Conservation (phyloP, 495 filamentous ascomycete genomes). For the Aeminium ludgeri region DNA sequence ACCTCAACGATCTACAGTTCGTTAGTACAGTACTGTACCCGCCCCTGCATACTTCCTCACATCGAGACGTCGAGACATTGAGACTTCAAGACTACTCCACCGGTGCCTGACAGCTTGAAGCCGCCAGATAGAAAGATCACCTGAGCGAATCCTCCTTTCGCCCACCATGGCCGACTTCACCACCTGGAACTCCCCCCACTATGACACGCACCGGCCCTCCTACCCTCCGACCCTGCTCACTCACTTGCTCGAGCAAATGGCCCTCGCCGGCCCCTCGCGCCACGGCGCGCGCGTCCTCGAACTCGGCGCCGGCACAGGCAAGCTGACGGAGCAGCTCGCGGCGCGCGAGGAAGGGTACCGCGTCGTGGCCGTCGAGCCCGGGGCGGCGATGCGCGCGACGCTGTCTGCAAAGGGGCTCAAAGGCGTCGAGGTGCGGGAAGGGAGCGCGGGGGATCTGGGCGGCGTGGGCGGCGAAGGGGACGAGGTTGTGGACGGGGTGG, state of each 20-base stretch:
- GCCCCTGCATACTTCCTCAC: no score
- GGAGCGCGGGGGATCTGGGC: conserved; percentile 36
- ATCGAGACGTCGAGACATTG: no score
- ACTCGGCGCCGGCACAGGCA: conserved; percentile 48
- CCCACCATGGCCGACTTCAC: no score
- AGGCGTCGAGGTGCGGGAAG: conserved; percentile 34
- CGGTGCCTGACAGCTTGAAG: no score
- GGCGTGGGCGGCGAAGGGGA: no score
- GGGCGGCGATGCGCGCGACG: conserved; percentile 39
- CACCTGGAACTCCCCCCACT: no score
- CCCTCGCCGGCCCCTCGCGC: conserved; percentile 27
- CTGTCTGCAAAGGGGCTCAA: conserved; percentile 35
- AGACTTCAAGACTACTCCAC: no score
- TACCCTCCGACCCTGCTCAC: conserved; percentile 39
- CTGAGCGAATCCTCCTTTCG: no score
- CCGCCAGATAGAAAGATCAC: no score
- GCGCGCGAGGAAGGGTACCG: conserved; percentile 34
- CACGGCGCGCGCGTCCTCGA: conserved; percentile 37
- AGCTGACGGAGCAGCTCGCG: conserved; percentile 44
- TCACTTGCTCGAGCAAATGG: conserved; percentile 32
- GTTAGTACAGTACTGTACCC: no score
- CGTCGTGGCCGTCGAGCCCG: conserved; percentile 47
- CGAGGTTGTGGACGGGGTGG: conserved; percentile 42
- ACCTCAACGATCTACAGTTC: no score
- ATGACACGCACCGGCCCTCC: conserved; percentile 44